Base-by-base conservation (phyloP, 2,329 filamentous ascomycete genomes). In the Exophiala phaeomuriformis region DNA sequence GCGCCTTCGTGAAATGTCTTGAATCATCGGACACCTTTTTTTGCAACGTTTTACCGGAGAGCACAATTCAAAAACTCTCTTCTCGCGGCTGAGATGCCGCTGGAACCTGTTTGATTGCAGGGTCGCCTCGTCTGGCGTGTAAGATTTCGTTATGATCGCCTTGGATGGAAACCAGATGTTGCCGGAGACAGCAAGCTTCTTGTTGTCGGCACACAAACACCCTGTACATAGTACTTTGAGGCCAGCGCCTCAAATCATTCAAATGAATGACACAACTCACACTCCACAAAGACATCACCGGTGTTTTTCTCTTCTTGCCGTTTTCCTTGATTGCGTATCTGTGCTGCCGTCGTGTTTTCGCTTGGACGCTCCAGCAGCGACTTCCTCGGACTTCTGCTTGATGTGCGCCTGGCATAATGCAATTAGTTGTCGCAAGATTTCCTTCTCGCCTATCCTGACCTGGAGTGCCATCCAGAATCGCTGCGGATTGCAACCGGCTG, bases 391-490 rank as follows among this genome's bases (percentile, higher is more conserved):
- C 67, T 69, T 71, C 59, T 61, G 63, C 53, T 62, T 66, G 47
- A 65, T 55, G 47, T 64, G 59, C 5, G 62, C 53, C 47, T 65
- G 61, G 33, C 74, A 65, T 59, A 67, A 68, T 45, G 56, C 61
- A 54, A 78, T 73, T 1, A 82, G 74, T 63, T 81, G 75, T 51
- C 74, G 69, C 28, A 90, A 65, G 4, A 90, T 72, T 61, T 77
- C 75, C 67, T 89, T 89, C 69, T 91, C 87, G 9, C 86, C 87
- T 2, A 83, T 69, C 55, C 87, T 78, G 35, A 90, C 84, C 47
- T 79, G 72, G 27, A 83, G 64, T 0, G 86, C 86, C 82, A 86
- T 86, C 41, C 69, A 72, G 9, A 67, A 63, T 32, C 71, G 70
- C 28, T 64, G 64, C 65, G 41, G 29, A 57, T 64, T 57, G 66